Evolutionary conservation across 768 basidiomycete genomes (phyloP).

Genomic region (Tricholoma flavovirens): DNA sequence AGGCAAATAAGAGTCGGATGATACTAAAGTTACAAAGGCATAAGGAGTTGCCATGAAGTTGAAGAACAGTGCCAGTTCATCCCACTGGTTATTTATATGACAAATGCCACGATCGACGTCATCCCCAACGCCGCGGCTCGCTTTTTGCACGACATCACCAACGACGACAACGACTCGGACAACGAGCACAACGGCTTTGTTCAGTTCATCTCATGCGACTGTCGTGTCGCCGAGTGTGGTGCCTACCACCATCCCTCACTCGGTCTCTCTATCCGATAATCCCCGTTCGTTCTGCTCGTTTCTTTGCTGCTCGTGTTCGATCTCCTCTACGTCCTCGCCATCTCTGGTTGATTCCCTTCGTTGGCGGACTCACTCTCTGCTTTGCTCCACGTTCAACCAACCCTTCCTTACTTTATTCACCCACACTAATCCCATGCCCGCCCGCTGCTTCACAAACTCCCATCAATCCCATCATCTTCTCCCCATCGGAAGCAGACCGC

Average conservation of each 20-base stretch:
- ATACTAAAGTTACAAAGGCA: conserved; percentile 90
- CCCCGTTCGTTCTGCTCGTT: conserved; percentile 12
- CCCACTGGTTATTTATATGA: background rate
- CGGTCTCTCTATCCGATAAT: conserved; percentile 8
- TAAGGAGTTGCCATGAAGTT: conserved; percentile 55
- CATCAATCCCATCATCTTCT: conserved; percentile 43
- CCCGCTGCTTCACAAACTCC: conserved; percentile 5
- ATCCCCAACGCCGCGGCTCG: background rate
- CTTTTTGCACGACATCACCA: conserved; percentile 2
- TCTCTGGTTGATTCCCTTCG: conserved; percentile 54
- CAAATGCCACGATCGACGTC: background rate
- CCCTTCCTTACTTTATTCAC: conserved; percentile 44
- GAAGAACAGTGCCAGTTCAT: conserved; percentile 14
- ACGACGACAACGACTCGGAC: conserved; percentile 3
- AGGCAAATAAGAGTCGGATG: conserved; percentile 88
- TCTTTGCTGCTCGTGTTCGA: conserved; percentile 28
- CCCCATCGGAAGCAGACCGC: conserved; percentile 59
- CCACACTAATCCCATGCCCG: conserved; percentile 38
- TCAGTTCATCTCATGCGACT: conserved; percentile 17
- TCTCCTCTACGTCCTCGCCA: conserved; percentile 25
- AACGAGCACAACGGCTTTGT: conserved; percentile 10
- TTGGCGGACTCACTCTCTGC: conserved; percentile 49
- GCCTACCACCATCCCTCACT: conserved; percentile 18
- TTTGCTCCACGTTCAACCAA: conserved; percentile 38
- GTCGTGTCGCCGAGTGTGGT: background rate